phyloP scores from a whole-genome alignment of 257 asterid genomes.

The Nicotiana noctiflora region DNA sequence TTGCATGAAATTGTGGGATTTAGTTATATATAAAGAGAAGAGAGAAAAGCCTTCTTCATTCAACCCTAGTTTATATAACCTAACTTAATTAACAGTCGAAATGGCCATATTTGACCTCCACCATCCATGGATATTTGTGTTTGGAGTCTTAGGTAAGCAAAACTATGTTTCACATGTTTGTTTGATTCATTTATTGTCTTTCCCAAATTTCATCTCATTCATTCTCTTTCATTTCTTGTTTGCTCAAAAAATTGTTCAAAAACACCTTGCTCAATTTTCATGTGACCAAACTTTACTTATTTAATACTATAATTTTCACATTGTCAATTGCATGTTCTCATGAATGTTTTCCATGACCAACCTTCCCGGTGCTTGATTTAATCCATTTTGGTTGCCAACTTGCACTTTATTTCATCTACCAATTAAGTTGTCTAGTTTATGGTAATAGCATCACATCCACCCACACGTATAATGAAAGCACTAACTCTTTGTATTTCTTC shows the following conservation, averaged over 20 bases:
- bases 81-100: not conserved
- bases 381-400: not conserved
- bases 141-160: conserved; percentile 34
- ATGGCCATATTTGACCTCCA: conserved; percentile 26
- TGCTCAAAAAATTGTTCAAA: not conserved
- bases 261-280: not conserved
- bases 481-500: not conserved
- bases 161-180: not conserved
- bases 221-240: not conserved
- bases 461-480: not conserved
- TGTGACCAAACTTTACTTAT: not conserved
- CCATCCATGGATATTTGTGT: conserved; percentile 23
- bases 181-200: not conserved
- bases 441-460: not conserved
- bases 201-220: not conserved
- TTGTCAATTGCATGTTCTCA: not conserved
- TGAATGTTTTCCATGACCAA: conserved; percentile 4
- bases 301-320: not conserved
- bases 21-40: not conserved
- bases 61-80: not conserved
- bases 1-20: conserved; percentile 11
- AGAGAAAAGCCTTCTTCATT: not conserved
- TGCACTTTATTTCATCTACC: not conserved
- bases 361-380: not conserved
- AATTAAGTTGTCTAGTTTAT: not conserved